Conservation (phyloP, 2,329 filamentous ascomycete genomes). For the Trichoderma koningii region DNA sequence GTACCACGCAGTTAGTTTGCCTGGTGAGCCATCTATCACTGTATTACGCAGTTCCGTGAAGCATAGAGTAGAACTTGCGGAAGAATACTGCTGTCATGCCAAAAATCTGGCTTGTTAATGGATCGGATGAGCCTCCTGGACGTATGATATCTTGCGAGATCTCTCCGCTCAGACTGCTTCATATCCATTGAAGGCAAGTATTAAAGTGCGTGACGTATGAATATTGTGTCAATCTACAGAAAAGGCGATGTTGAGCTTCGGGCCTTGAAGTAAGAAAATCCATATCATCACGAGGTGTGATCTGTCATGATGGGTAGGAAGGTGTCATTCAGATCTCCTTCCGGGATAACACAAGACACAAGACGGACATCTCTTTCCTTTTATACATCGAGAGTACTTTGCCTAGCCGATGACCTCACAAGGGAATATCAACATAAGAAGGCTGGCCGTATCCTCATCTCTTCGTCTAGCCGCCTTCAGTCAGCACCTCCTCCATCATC, state of each 20-base stretch:
- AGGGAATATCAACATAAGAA: conserved; percentile 1
- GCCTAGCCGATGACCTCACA: neutral
- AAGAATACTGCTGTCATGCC: neutral
- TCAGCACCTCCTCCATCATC: neutral
- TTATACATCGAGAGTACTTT: neutral
- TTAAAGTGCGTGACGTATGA: no score
- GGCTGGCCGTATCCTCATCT: neutral
- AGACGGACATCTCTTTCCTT: conserved; percentile 1
- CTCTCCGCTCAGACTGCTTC: no score
- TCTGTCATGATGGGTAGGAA: neutral
- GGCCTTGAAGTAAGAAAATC: no score
- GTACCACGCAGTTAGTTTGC: neutral
- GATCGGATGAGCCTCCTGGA: no score
- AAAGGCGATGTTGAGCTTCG: no score
- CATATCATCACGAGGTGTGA: no score
- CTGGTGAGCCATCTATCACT: neutral
- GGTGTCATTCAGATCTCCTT: neutral
- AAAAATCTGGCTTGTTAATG: no score
- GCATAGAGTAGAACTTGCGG: neutral
- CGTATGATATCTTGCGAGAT: no score
- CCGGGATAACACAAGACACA: conserved; percentile 10
- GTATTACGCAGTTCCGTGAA: neutral
- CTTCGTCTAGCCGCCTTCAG: neutral
- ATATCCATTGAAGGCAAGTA: no score
- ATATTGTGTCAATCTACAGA: neutral